Conservation (phyloP, 192 early-diverging fungal species). For the Mortierella claussenii region DNA sequence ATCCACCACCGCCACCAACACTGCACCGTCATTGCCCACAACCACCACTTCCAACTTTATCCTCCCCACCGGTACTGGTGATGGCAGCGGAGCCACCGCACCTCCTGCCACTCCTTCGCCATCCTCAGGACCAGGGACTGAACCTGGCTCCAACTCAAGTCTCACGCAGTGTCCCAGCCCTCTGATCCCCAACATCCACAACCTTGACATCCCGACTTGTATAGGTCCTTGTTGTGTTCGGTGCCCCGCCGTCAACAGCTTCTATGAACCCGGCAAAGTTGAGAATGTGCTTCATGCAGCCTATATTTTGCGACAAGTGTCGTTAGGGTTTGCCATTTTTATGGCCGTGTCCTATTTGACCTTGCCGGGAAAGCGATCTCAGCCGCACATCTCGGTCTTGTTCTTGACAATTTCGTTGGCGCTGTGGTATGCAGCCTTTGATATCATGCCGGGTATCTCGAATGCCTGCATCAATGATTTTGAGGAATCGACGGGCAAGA, state of each 20-base stretch:
- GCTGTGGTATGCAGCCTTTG: conserved; percentile 42
- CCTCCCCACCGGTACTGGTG: conserved; percentile 9
- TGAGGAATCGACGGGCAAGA: conserved; percentile 33
- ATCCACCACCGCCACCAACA: neutral
- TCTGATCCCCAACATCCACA: conserved; percentile 21
- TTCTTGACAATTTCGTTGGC: conserved; percentile 32
- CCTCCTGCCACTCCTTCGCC: neutral
- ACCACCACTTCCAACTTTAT: conserved; percentile 19
- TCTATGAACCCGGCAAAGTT: conserved; percentile 25
- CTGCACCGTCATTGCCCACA: neutral
- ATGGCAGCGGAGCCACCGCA: no score
- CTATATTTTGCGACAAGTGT: conserved; percentile 25
- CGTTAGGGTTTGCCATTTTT: conserved; percentile 25
- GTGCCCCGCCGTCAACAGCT: conserved; percentile 34
- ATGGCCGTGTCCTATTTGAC: conserved; percentile 39
- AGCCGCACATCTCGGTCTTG: conserved; percentile 47
- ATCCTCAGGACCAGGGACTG: neutral
- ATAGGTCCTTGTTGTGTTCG: conserved; percentile 21
- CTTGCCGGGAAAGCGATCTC: conserved; percentile 36
- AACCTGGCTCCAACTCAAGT: neutral
- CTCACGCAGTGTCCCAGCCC: conserved; percentile 13
- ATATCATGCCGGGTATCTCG: conserved; percentile 43
- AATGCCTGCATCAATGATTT: conserved; percentile 47
- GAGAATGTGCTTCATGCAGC: conserved; percentile 13
- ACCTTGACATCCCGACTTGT: conserved; percentile 32